A percentile compares a stretch with the other conserved stretches of the same genome.
Conservation (phyloP, 192 early-diverging fungal species). For the Pilobolus umbonatus region DNA sequence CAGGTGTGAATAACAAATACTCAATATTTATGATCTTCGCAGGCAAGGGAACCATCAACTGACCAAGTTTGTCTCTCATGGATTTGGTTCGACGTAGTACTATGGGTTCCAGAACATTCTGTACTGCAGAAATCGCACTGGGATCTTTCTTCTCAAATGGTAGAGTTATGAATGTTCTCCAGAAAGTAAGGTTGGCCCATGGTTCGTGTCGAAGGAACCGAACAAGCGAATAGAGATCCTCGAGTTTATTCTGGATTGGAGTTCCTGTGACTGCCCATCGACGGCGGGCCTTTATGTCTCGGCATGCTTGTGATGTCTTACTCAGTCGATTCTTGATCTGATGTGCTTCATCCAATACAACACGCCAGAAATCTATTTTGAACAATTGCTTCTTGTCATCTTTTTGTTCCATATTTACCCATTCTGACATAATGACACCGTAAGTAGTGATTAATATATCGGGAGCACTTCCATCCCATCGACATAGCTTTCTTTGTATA, state of each 20-base stretch:
- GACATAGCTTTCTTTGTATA: slow-evolving; percentile 21
- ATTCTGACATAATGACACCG: slow-evolving; percentile 44
- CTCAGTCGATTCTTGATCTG: slow-evolving; percentile 81
- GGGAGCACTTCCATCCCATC: slow-evolving; percentile 34
- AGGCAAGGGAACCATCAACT: slow-evolving; percentile 76
- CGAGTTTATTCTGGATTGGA: slow-evolving; percentile 72
- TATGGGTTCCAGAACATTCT: slow-evolving; percentile 67
- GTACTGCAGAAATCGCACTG: slow-evolving; percentile 43
- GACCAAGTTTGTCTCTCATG: slow-evolving; percentile 64
- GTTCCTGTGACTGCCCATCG: slow-evolving; percentile 96
- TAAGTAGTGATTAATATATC: slow-evolving; percentile 53
- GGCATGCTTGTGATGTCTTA: slow-evolving; percentile 67
- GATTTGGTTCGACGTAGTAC: slow-evolving; percentile 86
- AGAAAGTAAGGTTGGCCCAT: slow-evolving; percentile 64
- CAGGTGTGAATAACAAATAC: slow-evolving; percentile 56
- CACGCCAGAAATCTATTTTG: slow-evolving; percentile 73
- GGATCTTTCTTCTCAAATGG: slow-evolving; percentile 64
- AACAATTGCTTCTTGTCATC: slow-evolving; percentile 40
- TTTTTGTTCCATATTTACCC: too few relatives aligned
- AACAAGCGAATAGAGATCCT: slow-evolving; percentile 83
- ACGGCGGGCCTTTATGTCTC: slow-evolving; percentile 57
- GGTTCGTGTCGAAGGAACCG: slow-evolving; percentile 68
- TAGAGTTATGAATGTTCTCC: slow-evolving; percentile 68
- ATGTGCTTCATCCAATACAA: slow-evolving; percentile 95
- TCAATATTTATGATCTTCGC: slow-evolving; percentile 53